Evolutionary conservation across 176 grass and related monocot genomes (phyloP), one percentile per base, ranked within the genome.

Genomic region (Aegilops speltoides): DNA sequence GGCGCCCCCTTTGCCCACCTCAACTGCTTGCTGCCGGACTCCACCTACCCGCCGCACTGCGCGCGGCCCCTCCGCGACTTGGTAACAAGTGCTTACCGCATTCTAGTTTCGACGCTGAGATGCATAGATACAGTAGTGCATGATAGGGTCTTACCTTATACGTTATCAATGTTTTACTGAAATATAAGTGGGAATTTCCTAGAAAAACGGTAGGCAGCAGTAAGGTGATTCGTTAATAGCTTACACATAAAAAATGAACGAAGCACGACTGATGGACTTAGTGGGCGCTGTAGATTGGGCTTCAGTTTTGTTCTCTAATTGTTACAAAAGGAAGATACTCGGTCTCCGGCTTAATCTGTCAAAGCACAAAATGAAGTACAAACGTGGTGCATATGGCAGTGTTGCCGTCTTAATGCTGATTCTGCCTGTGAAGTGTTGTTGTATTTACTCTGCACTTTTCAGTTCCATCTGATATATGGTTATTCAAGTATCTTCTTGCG

Each of bases 81-180:
- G 89, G 89, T 91, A 91, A 80, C 52, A 3, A 54, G 16, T 38
- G 36, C 60, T 81, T 68, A 31, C 64, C 37, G n/a, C 75, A 63
- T 28, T 63, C 61, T 68, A 26, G 48, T 87, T 69, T 87, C 68
- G 62, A 67, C 70, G 80, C 14, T 43, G n/a, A 19, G 50, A 33
- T 57, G 76, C 33, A 52, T 73, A 79, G 28, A 38, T 2, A 32
- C 17, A 52, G 41, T 85, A 57, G 57, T 85, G 67, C 2, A 40
- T 79, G 74, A 7, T 57, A 79, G 10, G 26, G 23, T 25, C 29
- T 73, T 65, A 29, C 67, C 63, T 86, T 33, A 12, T 24, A 28
- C 33, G 48, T 60, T 64, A 82, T 46, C 45, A 29, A 38, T 43
- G 41, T 28, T 78, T 19, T 31, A 64, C 38, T 23, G 31, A 65